Evolutionary conservation across 495 filamentous ascomycete genomes (phyloP), one percentile per base, ranked within the genome.

Genomic region (Echria macrotheca): DNA sequence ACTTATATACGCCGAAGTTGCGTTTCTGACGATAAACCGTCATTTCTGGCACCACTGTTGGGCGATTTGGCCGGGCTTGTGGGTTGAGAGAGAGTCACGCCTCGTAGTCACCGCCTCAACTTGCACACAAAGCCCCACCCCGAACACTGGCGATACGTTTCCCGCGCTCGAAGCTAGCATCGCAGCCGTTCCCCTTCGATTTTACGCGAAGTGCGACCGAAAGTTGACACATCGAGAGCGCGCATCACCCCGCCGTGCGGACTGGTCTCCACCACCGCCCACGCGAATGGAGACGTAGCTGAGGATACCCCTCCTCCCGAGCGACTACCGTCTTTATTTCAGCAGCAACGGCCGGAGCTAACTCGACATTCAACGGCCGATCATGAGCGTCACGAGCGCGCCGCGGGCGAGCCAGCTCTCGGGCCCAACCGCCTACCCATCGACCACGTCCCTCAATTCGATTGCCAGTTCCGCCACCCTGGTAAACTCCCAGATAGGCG

Each of bases 401-500:
- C 65, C 73, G 10, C 64, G 77, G 48, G 70, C 70, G 32, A 79
- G 75, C 63, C 75, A 80, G 63, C 61, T 80, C 24, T 73, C 76
- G 17, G 69, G 69, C 63, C 66, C 75, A 48, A 74, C 76, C 17
- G 70, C 74, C 11, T 72, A 70, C 53, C 61, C 67, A 9, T 67
- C 69, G 2, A 71, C 71, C 14, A 68, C 71, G 5, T 79, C 76
- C 4, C 55, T 80, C 17, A 67, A 63, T 42, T 73, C 75, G 4
- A 64, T 80, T 50, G 59, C 68, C 25, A 71, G 67, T 23, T 60
- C 68, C 21, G 49, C 66, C 22, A 72, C 69, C 10, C 49, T 65
- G 11, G 56, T 69, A 22, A 44, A 66, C 12, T 57, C 69, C 3
- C 24, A 58, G 12, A 73, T 24, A 14, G 35, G 22, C n/a, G 73